Percentiles rank a stretch among this genome's conserved stretches.
These are phyloP conservation scores for Beauveria sp. DNA, from an alignment of 2,329 filamentous ascomycete genomes.

Conservation along the genomic window DNA sequence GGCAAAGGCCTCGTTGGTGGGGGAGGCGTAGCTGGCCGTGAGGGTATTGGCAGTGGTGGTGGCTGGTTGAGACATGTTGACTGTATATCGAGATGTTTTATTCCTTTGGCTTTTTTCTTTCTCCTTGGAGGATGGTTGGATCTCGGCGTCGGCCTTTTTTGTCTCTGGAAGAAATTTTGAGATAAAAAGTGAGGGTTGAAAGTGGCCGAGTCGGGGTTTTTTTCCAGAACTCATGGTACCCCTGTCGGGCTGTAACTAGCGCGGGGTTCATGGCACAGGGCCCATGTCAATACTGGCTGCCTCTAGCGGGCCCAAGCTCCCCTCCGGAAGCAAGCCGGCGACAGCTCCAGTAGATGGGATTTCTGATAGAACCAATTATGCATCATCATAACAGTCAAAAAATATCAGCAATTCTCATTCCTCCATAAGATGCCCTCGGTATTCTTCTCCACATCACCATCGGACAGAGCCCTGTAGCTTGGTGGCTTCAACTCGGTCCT, in stretches of 20 bases:
- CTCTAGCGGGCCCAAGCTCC: not conserved
- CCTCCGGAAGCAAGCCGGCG: not conserved
- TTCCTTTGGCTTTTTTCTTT: not conserved
- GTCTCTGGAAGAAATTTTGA: no score
- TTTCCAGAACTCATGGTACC: no score
- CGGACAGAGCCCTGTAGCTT: no score
- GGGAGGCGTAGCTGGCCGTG: constrained; percentile 47
- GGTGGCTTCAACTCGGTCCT: not conserved
- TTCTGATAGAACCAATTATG: no score
- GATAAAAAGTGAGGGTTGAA: no score
- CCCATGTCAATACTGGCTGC: no score
- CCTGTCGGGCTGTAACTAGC: not conserved
- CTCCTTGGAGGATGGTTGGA: not conserved
- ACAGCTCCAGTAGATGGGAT: no score
- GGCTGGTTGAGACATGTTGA: constrained; percentile 13
- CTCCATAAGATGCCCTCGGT: no score
- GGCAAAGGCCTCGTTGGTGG: constrained; percentile 39
- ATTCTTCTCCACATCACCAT: not conserved
- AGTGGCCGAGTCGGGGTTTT: no score
- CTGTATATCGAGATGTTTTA: not conserved
- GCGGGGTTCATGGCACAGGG: no score
- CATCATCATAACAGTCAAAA: not conserved
- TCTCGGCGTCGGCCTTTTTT: not conserved
- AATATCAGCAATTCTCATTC: no score
- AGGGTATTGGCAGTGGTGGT: constrained; percentile 21